Conservation (phyloP, 768 basidiomycete genomes). For the Termitomyces sp. region DNA sequence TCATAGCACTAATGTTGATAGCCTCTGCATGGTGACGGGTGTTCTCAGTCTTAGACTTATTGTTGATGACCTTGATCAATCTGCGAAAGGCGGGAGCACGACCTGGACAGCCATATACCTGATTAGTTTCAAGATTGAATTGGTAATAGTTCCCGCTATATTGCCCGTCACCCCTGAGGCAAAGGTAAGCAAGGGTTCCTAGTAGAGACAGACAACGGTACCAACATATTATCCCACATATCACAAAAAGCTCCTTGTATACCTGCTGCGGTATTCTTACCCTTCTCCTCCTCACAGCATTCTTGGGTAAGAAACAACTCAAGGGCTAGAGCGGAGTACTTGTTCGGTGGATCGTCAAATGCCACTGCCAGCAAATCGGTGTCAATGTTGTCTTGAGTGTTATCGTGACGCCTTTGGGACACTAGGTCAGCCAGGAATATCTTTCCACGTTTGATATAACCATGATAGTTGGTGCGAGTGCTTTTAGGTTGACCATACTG, state of each 20-base stretch:
- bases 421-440: constrained; percentile 8
- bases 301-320: constrained; percentile 25
- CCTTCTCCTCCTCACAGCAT: constrained; percentile 20
- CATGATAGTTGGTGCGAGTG: not conserved
- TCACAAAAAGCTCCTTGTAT: constrained; percentile 24
- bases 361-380: constrained; percentile 23
- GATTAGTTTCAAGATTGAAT: constrained; percentile 8
- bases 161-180: constrained; percentile 16
- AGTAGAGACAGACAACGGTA: not conserved
- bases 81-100: constrained; percentile 5
- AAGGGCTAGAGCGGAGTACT: no score
- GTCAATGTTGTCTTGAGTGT: constrained; percentile 14
- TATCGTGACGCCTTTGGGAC: not conserved
- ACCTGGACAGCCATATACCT: constrained; percentile 20
- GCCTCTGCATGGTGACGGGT: constrained; percentile 19
- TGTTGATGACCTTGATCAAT: constrained; percentile 17
- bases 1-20: constrained; percentile 18
- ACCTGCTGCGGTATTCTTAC: constrained; percentile 17
- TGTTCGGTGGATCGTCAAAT: constrained; percentile 20
- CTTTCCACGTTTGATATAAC: constrained; percentile 13
- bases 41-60: constrained; percentile 18
- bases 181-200: not conserved
- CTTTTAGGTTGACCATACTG: not conserved
- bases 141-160: constrained; percentile 19
- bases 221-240: constrained; percentile 27